Conservation (phyloP, 2,329 filamentous ascomycete species). For the Blastomyces parvus region DNA sequence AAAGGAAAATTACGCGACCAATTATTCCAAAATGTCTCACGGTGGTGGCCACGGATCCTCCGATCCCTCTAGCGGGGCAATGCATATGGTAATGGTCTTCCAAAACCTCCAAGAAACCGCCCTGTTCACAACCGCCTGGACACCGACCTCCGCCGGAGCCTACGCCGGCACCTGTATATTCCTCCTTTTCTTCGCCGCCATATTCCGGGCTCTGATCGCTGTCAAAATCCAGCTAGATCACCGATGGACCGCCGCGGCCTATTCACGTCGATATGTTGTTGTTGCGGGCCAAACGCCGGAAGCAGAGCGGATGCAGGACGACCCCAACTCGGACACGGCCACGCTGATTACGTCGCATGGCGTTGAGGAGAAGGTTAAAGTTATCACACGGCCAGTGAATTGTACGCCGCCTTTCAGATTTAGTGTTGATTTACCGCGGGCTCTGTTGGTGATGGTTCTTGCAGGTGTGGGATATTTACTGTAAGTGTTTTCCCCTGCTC, state of each 20-base stretch:
- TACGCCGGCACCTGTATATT: slow-evolving; percentile 93
- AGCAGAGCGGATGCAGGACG: slow-evolving; percentile 48
- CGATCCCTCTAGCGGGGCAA: slow-evolving; percentile 14
- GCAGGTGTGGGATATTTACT: slow-evolving; percentile 75
- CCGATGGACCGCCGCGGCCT: slow-evolving; percentile 60
- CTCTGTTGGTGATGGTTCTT: slow-evolving; percentile 59
- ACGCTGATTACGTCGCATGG: slow-evolving; percentile 63
- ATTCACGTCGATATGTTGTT: slow-evolving; percentile 66
- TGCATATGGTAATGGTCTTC: slow-evolving; percentile 34
- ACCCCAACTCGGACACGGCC: slow-evolving; percentile 55
- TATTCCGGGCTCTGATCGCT: slow-evolving; percentile 63
- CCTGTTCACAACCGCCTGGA: slow-evolving; percentile 62
- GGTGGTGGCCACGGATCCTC: slow-evolving; percentile 7
- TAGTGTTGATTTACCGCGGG: slow-evolving; percentile 66
- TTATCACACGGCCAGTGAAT: slow-evolving; percentile 49
- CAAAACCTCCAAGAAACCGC: slow-evolving; percentile 49
- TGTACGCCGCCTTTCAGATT: slow-evolving; percentile 62
- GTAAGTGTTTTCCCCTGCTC: slow-evolving; percentile 46
- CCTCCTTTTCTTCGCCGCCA: slow-evolving; percentile 62
- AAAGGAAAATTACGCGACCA: not conserved
- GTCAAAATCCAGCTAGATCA: slow-evolving; percentile 51
- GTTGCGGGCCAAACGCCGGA: slow-evolving; percentile 56
- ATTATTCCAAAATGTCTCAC: slow-evolving; percentile 7
- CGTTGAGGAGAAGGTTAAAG: slow-evolving; percentile 67
- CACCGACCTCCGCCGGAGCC: slow-evolving; percentile 55